Evolutionary conservation across 2,329 filamentous ascomycete species (phyloP), one percentile per base, ranked within the genome.

Genomic region (Xylaria sp.): DNA sequence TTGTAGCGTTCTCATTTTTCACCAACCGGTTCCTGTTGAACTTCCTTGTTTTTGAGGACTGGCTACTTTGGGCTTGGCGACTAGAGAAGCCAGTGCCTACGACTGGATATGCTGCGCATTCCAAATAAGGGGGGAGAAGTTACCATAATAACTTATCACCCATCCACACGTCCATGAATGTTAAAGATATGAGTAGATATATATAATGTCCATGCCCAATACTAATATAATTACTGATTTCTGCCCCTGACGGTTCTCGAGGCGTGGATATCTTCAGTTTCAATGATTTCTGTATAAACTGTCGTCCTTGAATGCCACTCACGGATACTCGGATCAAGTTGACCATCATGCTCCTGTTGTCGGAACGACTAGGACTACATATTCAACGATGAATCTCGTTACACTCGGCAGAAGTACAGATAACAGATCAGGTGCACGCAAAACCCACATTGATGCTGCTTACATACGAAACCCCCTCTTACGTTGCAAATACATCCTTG

Each of bases 21-120:
- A 76, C 74, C 60, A 81, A 81, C 65, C 72, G 76, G 13, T 69
- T 76, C 11, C 67, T 89, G 56, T 69, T 88, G 60, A 86, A 86
- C 61, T 71, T 89, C 61, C 67, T 88, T 37, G 80, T 81, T 0
- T 58, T 89, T 6, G 86, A 89, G 70, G 86, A 90, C 68, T 86
- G 83, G 70, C 82, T 88, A 66, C 73, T 88, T 42, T 86, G 80
- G 80, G 73, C 78, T 6, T 75, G 86, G 64, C 77, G 83, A 58
- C 80, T 89, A 34, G 82, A 88, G 68, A 89, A 89, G 73, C 86
- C 86, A 0, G 75, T 76, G 8, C 83, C 82, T 1, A 83, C 76
- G 0, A 78, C 76, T 1, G 76, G 74, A 9, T 65, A 63, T 59
- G 46, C 58, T 23, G 57, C 51, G 55, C 59, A 58, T 35, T 55